These are phyloP conservation scores for Aspergillus sparsus DNA, from an alignment of 495 filamentous ascomycete species.

Conservation along the genomic window DNA sequence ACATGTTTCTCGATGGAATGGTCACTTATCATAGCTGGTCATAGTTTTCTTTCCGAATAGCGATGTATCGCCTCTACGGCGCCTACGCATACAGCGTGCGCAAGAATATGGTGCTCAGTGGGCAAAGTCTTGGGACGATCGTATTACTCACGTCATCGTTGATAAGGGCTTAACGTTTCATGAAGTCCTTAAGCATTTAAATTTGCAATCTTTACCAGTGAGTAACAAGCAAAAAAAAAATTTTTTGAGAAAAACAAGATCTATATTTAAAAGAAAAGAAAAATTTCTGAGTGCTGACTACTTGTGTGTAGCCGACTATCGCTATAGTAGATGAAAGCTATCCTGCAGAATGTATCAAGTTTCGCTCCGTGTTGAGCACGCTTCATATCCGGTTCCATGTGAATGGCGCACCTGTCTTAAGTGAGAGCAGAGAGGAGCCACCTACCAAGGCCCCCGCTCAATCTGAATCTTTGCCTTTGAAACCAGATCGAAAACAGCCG, in stretches of 20 bases:
- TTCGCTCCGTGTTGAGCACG: slow-evolving; percentile 57
- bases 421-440: slow-evolving; percentile 10
- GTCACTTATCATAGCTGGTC: slow-evolving; percentile 4
- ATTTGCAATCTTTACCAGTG: slow-evolving; percentile 50
- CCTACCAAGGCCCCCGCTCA: slow-evolving; percentile 3
- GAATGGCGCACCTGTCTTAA: slow-evolving; percentile 34
- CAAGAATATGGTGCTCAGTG: slow-evolving; percentile 74
- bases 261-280: too few species aligned
- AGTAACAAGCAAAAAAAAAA: slow-evolving; percentile 23
- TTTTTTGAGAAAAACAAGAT: slow-evolving; percentile 1
- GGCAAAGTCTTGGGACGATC: slow-evolving; percentile 52
- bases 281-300: slow-evolving; percentile 29
- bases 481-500: slow-evolving; percentile 28
- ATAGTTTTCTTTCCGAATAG: slow-evolving; percentile 79
- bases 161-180: slow-evolving; percentile 67
- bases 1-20: neutral
- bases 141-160: slow-evolving; percentile 75
- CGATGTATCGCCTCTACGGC: slow-evolving; percentile 64
- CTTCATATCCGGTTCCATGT: slow-evolving; percentile 62
- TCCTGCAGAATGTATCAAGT: slow-evolving; percentile 74
- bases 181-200: slow-evolving; percentile 64
- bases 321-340: slow-evolving; percentile 75
- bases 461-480: slow-evolving; percentile 30
- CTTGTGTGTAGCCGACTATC: slow-evolving; percentile 42
- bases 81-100: slow-evolving; percentile 70